Evolutionary conservation across 208 protist species (phyloP).

Genomic region (Porcisia deanei): DNA sequence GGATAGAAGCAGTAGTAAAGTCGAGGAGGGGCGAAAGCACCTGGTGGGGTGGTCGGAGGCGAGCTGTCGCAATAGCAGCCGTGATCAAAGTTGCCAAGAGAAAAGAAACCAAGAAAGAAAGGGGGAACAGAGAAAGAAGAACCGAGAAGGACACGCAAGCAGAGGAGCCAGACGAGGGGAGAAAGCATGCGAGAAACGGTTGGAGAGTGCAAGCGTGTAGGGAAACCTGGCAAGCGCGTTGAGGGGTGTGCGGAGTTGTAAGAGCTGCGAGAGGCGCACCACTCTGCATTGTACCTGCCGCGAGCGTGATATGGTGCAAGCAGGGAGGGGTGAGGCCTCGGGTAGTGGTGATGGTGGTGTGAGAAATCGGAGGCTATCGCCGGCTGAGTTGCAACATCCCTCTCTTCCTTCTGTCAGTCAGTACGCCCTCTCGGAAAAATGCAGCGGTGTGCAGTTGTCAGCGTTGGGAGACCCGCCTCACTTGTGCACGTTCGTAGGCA

Average conservation of each 20-base stretch:
- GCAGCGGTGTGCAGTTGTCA: background rate
- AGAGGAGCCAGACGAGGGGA: too few relatives aligned
- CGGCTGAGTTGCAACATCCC: background rate
- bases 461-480: background rate
- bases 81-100: background rate
- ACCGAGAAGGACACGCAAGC: too few relatives aligned
- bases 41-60: too few relatives aligned
- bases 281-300: background rate
- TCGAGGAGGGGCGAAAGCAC: too few relatives aligned
- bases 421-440: background rate
- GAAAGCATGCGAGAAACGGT: background rate
- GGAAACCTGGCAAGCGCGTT: background rate
- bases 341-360: background rate
- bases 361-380: background rate
- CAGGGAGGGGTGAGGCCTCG: background rate
- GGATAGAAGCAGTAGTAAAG: too few relatives aligned
- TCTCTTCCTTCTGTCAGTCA: background rate
- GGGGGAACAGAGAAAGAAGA: too few relatives aligned
- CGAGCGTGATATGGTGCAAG: background rate
- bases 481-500: conserved; percentile 18
- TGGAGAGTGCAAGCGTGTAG: background rate
- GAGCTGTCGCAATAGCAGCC: background rate
- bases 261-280: background rate
- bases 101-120: background rate
- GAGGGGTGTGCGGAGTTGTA: background rate